Percentiles rank a stretch among this genome's conserved stretches.
phyloP scores from a whole-genome alignment of 139 green algal species.

The Yamagishiella unicocca region DNA sequence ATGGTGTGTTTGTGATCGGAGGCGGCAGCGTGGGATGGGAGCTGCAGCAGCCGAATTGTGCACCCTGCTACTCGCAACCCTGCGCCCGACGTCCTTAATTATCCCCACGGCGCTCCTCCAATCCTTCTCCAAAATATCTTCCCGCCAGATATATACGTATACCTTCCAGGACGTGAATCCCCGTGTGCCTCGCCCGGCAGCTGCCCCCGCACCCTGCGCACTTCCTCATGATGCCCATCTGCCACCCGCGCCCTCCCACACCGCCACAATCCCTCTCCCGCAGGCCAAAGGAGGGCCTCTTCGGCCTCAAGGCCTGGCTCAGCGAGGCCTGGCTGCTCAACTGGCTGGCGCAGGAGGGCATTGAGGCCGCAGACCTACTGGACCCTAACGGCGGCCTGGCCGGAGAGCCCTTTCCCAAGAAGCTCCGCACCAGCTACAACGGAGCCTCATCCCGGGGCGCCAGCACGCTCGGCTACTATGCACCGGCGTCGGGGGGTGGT shows the following conservation, averaged over 20 bases:
- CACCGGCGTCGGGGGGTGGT: background rate
- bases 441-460: background rate
- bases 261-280: background rate
- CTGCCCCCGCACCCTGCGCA: too few relatives aligned
- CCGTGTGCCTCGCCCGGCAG: too few relatives aligned
- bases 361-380: constrained; percentile 1
- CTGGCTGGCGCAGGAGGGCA: constrained; percentile 34
- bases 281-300: constrained; percentile 77
- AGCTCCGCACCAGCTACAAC: constrained; percentile 36
- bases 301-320: constrained; percentile 80
- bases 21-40: too few relatives aligned
- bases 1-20: too few relatives aligned
- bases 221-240: too few relatives aligned
- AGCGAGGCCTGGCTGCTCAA: constrained; percentile 37
- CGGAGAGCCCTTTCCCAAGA: background rate
- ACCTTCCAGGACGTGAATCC: too few relatives aligned
- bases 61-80: too few relatives aligned
- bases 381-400: background rate
- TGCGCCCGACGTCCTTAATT: too few relatives aligned
- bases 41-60: too few relatives aligned
- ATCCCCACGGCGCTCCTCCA: too few relatives aligned
- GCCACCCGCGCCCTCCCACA: background rate
- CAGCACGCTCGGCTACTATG: background rate
- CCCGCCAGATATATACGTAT: too few relatives aligned
- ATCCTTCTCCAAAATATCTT: too few relatives aligned